Conservation (phyloP, 2,329 filamentous ascomycete species). For the Elsinoe australis region DNA sequence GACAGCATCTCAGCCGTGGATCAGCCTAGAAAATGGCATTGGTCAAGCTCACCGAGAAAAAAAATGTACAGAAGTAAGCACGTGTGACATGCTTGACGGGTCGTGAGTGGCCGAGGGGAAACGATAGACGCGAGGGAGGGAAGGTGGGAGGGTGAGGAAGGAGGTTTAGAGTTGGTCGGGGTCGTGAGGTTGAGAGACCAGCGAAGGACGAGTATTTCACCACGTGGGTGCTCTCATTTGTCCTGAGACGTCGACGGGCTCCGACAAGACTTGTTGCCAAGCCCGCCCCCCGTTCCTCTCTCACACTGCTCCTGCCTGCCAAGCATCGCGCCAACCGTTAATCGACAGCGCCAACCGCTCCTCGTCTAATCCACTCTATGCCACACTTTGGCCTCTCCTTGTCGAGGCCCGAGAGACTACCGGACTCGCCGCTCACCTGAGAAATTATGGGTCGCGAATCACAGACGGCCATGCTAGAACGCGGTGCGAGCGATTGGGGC, state of each 20-base stretch:
- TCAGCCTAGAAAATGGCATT: not conserved
- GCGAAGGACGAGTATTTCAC: not conserved
- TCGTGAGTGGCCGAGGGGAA: slow-evolving; percentile 9
- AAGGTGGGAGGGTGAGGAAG: slow-evolving; percentile 3
- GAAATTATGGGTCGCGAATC: slow-evolving; percentile 5
- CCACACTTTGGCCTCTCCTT: no score
- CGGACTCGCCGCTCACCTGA: slow-evolving; percentile 6
- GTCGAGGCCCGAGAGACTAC: no score
- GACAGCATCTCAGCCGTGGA: not conserved
- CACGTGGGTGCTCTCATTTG: not conserved
- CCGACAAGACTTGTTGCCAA: not conserved
- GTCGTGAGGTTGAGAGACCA: not conserved
- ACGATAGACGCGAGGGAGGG: slow-evolving; percentile 4
- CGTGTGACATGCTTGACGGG: slow-evolving; percentile 7
- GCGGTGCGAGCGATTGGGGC: not conserved
- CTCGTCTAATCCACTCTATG: not conserved
- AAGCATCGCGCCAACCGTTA: not conserved
- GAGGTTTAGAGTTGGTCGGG: slow-evolving; percentile 8
- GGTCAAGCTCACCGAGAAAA: slow-evolving; percentile 1
- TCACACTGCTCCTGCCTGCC: no score
- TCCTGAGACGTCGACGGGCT: not conserved
- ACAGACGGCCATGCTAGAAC: not conserved
- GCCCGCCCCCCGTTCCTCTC: not conserved
- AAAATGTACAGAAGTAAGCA: slow-evolving; percentile 11
- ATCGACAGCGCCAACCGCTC: not conserved